Percentiles rank a stretch among this genome's conserved stretches.
Conservation (phyloP, 345 rosid species). For the Salix arbutifolia region DNA sequence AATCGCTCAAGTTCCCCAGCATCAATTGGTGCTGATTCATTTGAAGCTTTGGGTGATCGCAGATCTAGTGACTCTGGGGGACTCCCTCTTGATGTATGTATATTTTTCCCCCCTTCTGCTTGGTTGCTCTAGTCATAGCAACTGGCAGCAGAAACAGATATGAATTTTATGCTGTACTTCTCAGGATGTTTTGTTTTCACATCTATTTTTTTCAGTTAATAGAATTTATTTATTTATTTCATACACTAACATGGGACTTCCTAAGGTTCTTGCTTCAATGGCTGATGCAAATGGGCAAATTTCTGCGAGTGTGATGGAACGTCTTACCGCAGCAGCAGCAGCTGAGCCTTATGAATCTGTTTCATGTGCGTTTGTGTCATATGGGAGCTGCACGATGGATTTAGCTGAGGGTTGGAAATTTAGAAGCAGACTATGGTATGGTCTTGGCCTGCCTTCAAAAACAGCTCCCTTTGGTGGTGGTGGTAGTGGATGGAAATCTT, state of each 20-base stretch:
- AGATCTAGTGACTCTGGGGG: conserved; percentile 66
- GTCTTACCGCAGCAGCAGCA: conserved; percentile 93
- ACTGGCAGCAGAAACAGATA: background rate
- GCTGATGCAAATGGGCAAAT: conserved; percentile 96
- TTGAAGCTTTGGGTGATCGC: conserved; percentile 55
- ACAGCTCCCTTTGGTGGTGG: conserved; percentile 71
- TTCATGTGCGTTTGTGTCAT: conserved; percentile 95
- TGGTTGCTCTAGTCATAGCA: background rate
- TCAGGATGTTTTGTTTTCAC: conserved; percentile 10
- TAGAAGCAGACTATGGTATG: conserved; percentile 97
- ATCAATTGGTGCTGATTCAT: conserved; percentile 44
- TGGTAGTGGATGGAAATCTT: conserved; percentile 86
- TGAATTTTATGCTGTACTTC: background rate
- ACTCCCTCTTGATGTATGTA: conserved; percentile 82
- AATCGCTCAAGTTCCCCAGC: conserved; percentile 41
- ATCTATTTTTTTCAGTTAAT: conserved; percentile 6
- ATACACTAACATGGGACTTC: conserved; percentile 20
- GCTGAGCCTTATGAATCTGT: conserved; percentile 98
- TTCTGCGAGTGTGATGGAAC: conserved; percentile 86
- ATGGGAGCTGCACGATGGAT: conserved; percentile 92
- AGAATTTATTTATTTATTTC: conserved; percentile 4
- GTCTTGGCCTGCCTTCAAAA: conserved; percentile 79
- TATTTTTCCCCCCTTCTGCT: background rate
- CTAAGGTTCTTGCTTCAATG: conserved; percentile 94
- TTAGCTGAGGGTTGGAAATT: conserved; percentile 96